phyloP scores from a whole-genome alignment of 2,329 filamentous ascomycete species.

The Camptophora hylomeconis region DNA sequence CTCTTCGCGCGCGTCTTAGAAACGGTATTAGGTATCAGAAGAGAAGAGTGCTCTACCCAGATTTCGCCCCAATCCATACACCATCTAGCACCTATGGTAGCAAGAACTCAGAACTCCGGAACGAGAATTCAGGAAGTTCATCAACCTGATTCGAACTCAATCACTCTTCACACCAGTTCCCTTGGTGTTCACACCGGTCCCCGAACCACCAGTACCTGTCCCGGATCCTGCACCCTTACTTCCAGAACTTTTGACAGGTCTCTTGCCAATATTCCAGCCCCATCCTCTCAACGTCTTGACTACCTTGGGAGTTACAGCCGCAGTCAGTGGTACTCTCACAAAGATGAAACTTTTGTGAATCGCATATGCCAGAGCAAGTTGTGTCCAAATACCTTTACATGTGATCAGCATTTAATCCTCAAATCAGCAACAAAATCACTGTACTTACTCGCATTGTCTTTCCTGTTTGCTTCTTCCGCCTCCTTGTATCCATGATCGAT shows the following conservation, averaged over 20 bases:
- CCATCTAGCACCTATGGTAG: too few relatives aligned
- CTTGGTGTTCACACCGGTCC: constrained; percentile 15
- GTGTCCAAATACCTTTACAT: constrained; percentile 56
- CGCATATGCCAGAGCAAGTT: constrained; percentile 84
- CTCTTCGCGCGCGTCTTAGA: too few relatives aligned
- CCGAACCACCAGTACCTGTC: constrained; percentile 17
- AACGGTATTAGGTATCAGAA: too few relatives aligned
- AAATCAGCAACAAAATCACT: not conserved
- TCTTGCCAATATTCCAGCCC: constrained; percentile 92
- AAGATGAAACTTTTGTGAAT: constrained; percentile 98
- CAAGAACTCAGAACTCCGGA: too few relatives aligned
- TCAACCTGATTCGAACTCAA: too few relatives aligned
- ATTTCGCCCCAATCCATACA: too few relatives aligned
- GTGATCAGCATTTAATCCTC: constrained; percentile 9
- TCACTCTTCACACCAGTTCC: constrained; percentile 17
- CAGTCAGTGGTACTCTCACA: constrained; percentile 81
- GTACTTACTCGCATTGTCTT: constrained; percentile 60
- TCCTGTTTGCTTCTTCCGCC: constrained; percentile 47
- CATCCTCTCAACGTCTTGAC: constrained; percentile 74
- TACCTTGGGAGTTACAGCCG: constrained; percentile 84
- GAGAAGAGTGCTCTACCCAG: too few relatives aligned
- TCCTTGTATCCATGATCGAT: constrained; percentile 42
- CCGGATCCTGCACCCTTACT: constrained; percentile 14
- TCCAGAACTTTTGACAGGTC: constrained; percentile 29
- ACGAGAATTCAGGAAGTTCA: too few relatives aligned